phyloP scores from a whole-genome alignment of 345 rosid species.

The Eucalyptus shirleyi region DNA sequence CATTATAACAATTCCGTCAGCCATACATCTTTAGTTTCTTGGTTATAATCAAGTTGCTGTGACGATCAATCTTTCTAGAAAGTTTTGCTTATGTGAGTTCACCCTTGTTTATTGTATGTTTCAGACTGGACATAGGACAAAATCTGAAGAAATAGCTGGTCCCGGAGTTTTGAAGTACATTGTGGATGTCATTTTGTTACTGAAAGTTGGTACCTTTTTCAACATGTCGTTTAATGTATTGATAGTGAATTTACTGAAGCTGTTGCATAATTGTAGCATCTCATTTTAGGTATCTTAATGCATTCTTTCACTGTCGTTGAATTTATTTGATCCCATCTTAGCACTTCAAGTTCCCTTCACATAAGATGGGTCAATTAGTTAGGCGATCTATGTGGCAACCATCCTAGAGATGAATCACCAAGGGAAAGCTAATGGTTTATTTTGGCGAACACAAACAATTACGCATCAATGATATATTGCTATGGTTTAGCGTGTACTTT shows the following conservation, averaged over 20 bases:
- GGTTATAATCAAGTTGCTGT: neutral
- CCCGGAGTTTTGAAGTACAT: slow-evolving; percentile 94
- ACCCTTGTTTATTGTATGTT: neutral
- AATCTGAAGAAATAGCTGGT: slow-evolving; percentile 89
- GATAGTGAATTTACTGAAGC: neutral
- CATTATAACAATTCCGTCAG: neutral
- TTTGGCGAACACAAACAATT: neutral
- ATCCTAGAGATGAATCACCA: neutral
- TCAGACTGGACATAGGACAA: slow-evolving; percentile 86
- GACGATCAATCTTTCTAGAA: neutral
- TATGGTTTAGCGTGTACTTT: neutral
- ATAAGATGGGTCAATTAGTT: neutral
- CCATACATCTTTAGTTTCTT: neutral
- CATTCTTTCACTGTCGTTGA: neutral
- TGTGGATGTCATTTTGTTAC: slow-evolving; percentile 81
- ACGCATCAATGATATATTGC: neutral
- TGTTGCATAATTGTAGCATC: neutral
- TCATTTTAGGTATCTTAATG: neutral
- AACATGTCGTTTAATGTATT: neutral
- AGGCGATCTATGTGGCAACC: neutral
- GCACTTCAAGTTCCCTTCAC: neutral
- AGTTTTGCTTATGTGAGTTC: neutral
- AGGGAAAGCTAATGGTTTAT: neutral
- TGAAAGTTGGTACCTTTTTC: slow-evolving; percentile 63
- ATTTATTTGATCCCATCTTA: neutral